A percentile compares a stretch with the other conserved stretches of the same genome.
Evolutionary conservation across 1,284 basidiomycete genomes (phyloP).

Genomic region (Anthracocystis walkeri): DNA sequence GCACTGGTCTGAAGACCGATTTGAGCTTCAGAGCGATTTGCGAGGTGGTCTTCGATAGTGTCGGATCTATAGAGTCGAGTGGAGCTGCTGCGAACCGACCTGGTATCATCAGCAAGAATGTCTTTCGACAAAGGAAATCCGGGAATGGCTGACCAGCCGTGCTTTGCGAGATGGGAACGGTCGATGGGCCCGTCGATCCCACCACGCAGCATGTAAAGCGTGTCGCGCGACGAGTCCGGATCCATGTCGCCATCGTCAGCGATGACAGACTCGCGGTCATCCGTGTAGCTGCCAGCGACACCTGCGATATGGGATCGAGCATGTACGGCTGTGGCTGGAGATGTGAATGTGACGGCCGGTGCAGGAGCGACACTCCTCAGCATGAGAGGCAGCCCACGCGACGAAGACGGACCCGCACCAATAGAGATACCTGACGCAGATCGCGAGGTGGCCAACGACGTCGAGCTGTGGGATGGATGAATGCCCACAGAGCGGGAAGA

Average conservation of each 20-base stretch:
- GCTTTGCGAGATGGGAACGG: conserved; percentile 46
- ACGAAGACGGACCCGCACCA: conserved; percentile 1
- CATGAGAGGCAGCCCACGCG: conserved; percentile 30
- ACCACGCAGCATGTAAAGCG: conserved; percentile 31
- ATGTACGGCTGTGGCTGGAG: conserved; percentile 49
- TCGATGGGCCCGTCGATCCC: conserved; percentile 33
- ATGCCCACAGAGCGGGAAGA: conserved; percentile 10
- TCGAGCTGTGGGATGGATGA: conserved; percentile 21
- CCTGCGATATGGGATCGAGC: conserved; percentile 30
- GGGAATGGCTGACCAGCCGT: conserved; percentile 58
- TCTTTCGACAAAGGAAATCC: conserved; percentile 64
- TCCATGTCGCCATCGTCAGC: conserved; percentile 47
- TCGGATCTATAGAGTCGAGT: conserved; percentile 54
- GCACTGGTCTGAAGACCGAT: conserved; percentile 59
- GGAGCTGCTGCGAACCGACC: conserved; percentile 57
- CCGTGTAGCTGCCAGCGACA: conserved; percentile 38
- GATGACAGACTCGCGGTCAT: conserved; percentile 46
- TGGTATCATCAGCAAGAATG: conserved; percentile 62
- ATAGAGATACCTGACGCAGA: conserved; percentile 13
- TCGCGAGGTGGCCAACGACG: conserved; percentile 26
- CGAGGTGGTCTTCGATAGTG: conserved; percentile 42
- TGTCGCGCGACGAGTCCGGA: conserved; percentile 42
- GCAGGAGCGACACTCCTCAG: conserved; percentile 46
- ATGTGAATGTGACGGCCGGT: conserved; percentile 54
- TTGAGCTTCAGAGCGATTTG: conserved; percentile 35